Base-by-base conservation (phyloP, 495 filamentous ascomycete species). In the Entonaema liquescens region DNA sequence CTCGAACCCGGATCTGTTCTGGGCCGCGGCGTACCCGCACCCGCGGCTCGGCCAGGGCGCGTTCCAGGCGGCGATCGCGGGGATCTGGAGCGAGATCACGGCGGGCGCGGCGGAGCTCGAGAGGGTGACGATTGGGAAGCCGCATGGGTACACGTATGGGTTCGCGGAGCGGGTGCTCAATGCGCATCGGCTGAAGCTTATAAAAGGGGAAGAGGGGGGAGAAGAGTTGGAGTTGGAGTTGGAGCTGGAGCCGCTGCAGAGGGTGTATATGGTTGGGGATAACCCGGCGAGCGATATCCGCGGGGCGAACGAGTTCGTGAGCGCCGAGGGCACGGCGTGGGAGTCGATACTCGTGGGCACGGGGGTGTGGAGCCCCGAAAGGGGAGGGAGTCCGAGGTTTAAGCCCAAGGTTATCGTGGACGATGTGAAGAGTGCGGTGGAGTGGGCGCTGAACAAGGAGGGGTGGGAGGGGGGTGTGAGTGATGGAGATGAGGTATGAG, bases 211-310 rank as follows among this genome's bases (percentile, higher is more conserved):
- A 3, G 25, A 26, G 1, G 50, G 3, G 15, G 75, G 73, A 15
- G 68, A n/a, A n/a, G n/a, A n/a, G n/a, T n/a, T n/a, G 77, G n/a
- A n/a, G n/a, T n/a, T n/a, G n/a, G n/a, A n/a, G n/a, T n/a, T n/a
- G n/a, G n/a, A 36, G 66, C 70, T 19, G 66, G 58, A 31, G 60
- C 28, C 75, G 77, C 23, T 97, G 65, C 78, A 81, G 72, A 86
- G 83, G 13, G 92, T 99, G 5, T 98, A 96, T 74, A 98, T 98
- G 95, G 85, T 99, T n/a, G 95, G 95, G 0, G 95, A 99, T 72
- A 99, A 98, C 71, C 95, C 95, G 0, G 92, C 92, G 75, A 92
- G 89, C 29, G 95, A 99, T 79, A 96, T 99, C 64, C 80, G 84
- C 12, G 95, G 96, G n/a, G 95, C 92, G 25, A 98, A 97, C 73